A percentile compares a stretch with the other conserved stretches of the same genome.
These are phyloP conservation scores for Cladosporium colombiae DNA, from an alignment of 2,329 filamentous ascomycete genomes.

Conservation along the genomic window DNA sequence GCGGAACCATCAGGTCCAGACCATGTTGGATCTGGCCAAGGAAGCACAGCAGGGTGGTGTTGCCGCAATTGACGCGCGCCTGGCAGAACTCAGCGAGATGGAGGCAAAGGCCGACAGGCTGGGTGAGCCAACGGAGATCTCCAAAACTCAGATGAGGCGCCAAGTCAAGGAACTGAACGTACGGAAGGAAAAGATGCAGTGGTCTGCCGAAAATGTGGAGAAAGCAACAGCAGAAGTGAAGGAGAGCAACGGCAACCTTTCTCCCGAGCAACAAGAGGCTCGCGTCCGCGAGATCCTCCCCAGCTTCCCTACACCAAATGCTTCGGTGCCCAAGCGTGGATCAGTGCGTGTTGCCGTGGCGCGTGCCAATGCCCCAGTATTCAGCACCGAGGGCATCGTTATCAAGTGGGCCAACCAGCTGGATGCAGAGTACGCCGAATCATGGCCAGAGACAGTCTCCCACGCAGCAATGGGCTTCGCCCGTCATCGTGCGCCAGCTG, in stretches of 20 bases:
- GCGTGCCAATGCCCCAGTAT: constrained; percentile 24
- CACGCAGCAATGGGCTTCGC: constrained; percentile 36
- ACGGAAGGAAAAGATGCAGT: constrained; percentile 26
- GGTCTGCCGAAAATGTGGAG: constrained; percentile 24
- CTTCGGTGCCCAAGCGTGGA: constrained; percentile 23
- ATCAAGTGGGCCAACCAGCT: constrained; percentile 40
- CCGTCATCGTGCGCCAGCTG: constrained; percentile 29
- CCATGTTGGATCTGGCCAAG: constrained; percentile 27
- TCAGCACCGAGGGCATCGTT: constrained; percentile 32
- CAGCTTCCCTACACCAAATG: constrained; percentile 25
- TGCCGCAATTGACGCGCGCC: constrained; percentile 24
- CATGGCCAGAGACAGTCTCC: constrained; percentile 36
- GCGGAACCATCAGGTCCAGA: constrained; percentile 24
- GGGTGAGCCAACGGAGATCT: constrained; percentile 17
- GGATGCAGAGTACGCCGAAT: constrained; percentile 41
- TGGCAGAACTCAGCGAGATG: constrained; percentile 14
- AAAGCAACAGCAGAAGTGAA: constrained; percentile 12
- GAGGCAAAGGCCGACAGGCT: constrained; percentile 17
- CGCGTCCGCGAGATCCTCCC: constrained; percentile 23
- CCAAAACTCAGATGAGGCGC: constrained; percentile 8
- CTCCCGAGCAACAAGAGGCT: constrained; percentile 2
- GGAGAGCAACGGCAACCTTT: neutral
- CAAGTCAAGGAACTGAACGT: constrained; percentile 15
- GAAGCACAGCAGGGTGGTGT: constrained; percentile 23
- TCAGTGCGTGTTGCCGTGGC: constrained; percentile 20